A percentile compares a stretch with the other conserved stretches of the same genome.
These are phyloP conservation scores for Ambrosiella beaveri DNA, from an alignment of 2,329 filamentous ascomycete species.

Conservation along the genomic window DNA sequence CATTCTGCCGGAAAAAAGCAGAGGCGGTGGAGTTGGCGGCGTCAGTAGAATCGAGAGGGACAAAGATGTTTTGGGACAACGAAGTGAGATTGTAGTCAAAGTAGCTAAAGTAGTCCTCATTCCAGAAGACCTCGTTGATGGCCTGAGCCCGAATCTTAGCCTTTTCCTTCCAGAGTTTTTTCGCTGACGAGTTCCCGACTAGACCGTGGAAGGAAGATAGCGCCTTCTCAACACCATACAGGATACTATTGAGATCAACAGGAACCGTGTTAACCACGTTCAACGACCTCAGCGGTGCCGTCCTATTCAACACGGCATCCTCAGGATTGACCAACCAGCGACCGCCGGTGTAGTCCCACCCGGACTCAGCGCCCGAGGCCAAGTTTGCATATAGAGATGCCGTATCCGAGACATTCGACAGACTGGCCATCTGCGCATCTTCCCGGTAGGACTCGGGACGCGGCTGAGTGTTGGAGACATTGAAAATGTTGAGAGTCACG, in stretches of 20 bases:
- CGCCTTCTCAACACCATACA: slow-evolving; percentile 46
- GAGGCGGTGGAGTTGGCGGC: slow-evolving; percentile 11
- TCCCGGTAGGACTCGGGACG: slow-evolving; percentile 51
- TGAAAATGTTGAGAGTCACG: slow-evolving; percentile 41
- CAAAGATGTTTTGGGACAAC: slow-evolving; percentile 35
- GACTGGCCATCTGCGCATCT: slow-evolving; percentile 42
- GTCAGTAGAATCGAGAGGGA: slow-evolving; percentile 16
- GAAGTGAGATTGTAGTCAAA: slow-evolving; percentile 54
- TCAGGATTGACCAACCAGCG: slow-evolving; percentile 40
- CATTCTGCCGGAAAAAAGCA: slow-evolving; percentile 21
- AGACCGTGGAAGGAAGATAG: slow-evolving; percentile 37
- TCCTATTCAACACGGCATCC: slow-evolving; percentile 41
- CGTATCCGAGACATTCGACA: slow-evolving; percentile 35
- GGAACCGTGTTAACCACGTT: slow-evolving; percentile 42
- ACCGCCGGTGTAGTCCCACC: slow-evolving; percentile 42
- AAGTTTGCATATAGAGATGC: slow-evolving; percentile 41
- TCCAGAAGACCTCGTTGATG: slow-evolving; percentile 49
- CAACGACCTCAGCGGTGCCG: slow-evolving; percentile 47
- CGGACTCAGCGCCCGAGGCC: slow-evolving; percentile 47
- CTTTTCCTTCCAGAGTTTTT: slow-evolving; percentile 29
- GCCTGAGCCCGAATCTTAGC: slow-evolving; percentile 39
- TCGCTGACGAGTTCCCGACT: slow-evolving; percentile 32
- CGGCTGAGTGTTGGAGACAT: slow-evolving; percentile 46
- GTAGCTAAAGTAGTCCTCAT: slow-evolving; percentile 42
- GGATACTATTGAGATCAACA: slow-evolving; percentile 50